phyloP scores from a whole-genome alignment of 495 filamentous ascomycete species.

The Pseudotulostoma volvatum region DNA sequence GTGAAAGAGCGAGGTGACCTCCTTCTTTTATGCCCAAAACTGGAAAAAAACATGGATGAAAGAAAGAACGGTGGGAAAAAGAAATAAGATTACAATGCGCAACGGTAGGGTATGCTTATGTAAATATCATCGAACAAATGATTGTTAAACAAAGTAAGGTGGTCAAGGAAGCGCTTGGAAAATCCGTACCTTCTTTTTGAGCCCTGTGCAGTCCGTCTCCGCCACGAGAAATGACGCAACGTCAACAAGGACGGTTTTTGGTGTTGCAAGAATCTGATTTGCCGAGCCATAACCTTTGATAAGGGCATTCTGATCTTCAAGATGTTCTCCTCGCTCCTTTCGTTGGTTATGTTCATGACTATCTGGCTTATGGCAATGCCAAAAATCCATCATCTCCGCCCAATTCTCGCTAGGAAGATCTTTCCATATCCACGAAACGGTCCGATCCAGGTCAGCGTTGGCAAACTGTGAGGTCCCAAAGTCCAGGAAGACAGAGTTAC shows the following conservation, averaged over 20 bases:
- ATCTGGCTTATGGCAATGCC: conserved; percentile 54
- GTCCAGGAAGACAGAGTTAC: conserved; percentile 23
- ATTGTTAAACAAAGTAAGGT: no score
- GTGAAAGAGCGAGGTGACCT: conserved; percentile 41
- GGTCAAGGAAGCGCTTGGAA: no score
- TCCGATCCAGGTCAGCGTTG: not conserved
- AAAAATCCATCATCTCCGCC: conserved; percentile 99
- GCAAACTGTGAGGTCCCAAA: not conserved
- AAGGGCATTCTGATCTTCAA: conserved; percentile 26
- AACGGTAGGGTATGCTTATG: not conserved
- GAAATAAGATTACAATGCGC: conserved; percentile 3
- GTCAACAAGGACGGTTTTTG: conserved; percentile 61
- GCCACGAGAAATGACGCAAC: conserved; percentile 56
- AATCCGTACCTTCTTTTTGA: conserved; percentile 48
- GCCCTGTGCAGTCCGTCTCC: conserved; percentile 41
- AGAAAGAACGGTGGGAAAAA: conserved; percentile 9
- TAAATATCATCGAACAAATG: no score
- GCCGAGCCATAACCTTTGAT: conserved; percentile 62
- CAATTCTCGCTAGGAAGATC: conserved; percentile 91
- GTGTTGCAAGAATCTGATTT: conserved; percentile 44
- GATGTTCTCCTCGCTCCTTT: conserved; percentile 6
- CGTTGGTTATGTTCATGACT: conserved; percentile 18
- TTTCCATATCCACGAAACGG: conserved; percentile 49
- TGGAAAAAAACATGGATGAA: conserved; percentile 4
- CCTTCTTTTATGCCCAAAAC: conserved; percentile 71